Conservation (phyloP, 108 stramenopile genomes). For the Cyclostephanos tholiformis region DNA sequence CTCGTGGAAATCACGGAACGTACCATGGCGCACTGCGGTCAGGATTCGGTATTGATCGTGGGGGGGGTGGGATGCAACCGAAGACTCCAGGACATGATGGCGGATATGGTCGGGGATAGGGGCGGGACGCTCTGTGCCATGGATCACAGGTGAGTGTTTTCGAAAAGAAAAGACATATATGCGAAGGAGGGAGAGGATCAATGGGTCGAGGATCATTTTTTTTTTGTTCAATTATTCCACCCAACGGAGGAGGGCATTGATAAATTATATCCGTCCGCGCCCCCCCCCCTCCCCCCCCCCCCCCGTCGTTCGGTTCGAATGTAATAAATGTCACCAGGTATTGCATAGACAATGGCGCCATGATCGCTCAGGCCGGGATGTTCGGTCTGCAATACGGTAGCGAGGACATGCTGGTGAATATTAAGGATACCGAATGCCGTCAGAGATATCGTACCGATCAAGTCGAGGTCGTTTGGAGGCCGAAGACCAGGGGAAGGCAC, state of each 20-base stretch:
- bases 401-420: conserved; percentile 52
- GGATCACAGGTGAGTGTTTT: conserved; percentile 79
- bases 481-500: conserved; percentile 54
- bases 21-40: conserved; percentile 97
- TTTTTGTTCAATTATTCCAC: too few species aligned
- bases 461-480: conserved; percentile 87
- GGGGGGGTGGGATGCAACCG: conserved; percentile 99
- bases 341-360: conserved; percentile 99
- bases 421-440: conserved; percentile 90
- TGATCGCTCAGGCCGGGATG: conserved; percentile 99
- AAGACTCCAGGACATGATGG: conserved; percentile 98
- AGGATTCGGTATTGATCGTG: conserved; percentile 93
- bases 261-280: too few species aligned
- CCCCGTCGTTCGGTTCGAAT: too few species aligned
- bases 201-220: too few species aligned
- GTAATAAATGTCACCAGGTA: conserved; percentile 70
- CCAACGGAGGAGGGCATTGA: too few species aligned
- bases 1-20: conserved; percentile 99
- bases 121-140: conserved; percentile 93
- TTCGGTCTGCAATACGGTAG: conserved; percentile 93
- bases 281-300: too few species aligned
- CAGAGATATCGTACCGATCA: conserved; percentile 97
- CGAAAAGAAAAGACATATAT: too few species aligned
- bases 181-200: not conserved
- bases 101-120: conserved; percentile 88